Percentiles rank a stretch among this genome's conserved stretches.
Evolutionary conservation across 2,329 filamentous ascomycete species (phyloP).

Genomic region (Ceratocystis destructans): DNA sequence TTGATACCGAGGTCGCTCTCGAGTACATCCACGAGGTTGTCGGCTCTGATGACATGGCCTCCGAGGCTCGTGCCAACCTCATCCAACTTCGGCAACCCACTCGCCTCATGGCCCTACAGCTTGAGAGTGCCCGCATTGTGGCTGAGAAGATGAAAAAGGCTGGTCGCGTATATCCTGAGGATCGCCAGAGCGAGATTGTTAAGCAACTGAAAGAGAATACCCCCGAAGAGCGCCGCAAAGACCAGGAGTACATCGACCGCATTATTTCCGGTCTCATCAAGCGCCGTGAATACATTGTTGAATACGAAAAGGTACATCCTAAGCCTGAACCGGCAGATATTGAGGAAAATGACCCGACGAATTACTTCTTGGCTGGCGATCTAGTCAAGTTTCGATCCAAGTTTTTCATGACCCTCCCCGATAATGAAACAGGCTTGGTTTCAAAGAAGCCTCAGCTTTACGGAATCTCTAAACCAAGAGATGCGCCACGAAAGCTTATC

Average conservation of each 20-base stretch:
- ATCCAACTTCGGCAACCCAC: conserved; percentile 21
- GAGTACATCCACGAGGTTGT: conserved; percentile 48
- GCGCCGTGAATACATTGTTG: background rate
- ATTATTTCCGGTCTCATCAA: conserved; percentile 3
- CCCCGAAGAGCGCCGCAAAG: background rate
- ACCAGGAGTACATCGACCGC: conserved; percentile 6
- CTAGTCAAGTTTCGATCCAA: background rate
- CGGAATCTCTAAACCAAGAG: conserved; percentile 3
- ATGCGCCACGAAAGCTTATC: background rate
- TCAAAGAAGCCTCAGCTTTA: conserved; percentile 6
- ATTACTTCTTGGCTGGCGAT: conserved; percentile 11
- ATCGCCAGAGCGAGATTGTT: conserved; percentile 30
- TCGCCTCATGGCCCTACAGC: conserved; percentile 37
- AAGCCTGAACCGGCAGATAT: background rate
- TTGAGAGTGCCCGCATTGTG: conserved; percentile 30
- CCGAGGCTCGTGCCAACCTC: conserved; percentile 21
- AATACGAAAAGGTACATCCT: background rate
- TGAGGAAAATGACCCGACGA: conserved; percentile 1
- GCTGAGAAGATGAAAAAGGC: conserved; percentile 32
- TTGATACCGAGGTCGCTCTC: conserved; percentile 48
- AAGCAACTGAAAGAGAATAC: conserved; percentile 17
- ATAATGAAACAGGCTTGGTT: conserved; percentile 15
- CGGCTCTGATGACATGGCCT: conserved; percentile 26
- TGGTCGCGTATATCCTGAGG: conserved; percentile 32
- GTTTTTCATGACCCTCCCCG: conserved; percentile 14